Conservation (phyloP, 176 grass and related monocot species). For the Juncus inflexus region DNA sequence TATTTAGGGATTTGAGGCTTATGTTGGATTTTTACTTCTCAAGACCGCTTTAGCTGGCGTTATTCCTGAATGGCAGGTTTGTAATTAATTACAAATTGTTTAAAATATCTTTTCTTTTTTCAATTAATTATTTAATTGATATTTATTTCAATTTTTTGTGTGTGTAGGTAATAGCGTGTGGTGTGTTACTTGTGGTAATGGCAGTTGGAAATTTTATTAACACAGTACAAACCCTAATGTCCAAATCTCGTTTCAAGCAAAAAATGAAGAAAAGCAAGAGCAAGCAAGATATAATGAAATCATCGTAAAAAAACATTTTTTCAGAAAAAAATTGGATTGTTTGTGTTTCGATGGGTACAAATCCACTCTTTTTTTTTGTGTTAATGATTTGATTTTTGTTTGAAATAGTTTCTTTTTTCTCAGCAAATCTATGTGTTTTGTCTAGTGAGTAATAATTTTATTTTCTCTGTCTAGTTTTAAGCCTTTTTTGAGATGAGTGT, state of each 20-base stretch:
- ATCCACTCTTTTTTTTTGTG: neutral
- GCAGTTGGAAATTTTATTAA: slow-evolving; percentile 83
- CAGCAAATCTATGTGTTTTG: neutral
- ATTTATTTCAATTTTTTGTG: neutral
- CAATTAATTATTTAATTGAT: neutral
- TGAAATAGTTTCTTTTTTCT: slow-evolving; percentile 24
- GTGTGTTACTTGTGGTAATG: slow-evolving; percentile 82
- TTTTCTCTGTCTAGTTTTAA: slow-evolving; percentile 3
- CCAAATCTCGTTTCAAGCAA: slow-evolving; percentile 74
- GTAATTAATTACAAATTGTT: slow-evolving; percentile 24
- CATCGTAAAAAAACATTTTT: slow-evolving; percentile 14
- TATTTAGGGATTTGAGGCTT: slow-evolving; percentile 83
- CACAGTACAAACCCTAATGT: slow-evolving; percentile 78
- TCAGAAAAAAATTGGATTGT: slow-evolving; percentile 1
- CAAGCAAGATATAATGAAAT: slow-evolving; percentile 45
- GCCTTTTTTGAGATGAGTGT: slow-evolving; percentile 19
- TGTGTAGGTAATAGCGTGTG: slow-evolving; percentile 67
- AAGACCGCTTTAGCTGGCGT: slow-evolving; percentile 55
- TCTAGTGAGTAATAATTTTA: too few relatives aligned
- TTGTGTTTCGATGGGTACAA: neutral
- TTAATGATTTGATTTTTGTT: slow-evolving; percentile 30
- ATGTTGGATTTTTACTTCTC: slow-evolving; percentile 78
- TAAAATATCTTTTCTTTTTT: neutral
- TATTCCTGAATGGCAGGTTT: slow-evolving; percentile 83
- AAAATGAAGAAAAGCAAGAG: slow-evolving; percentile 78